Conservation (phyloP, 208 protist species). For the Balamuthia mandrillaris region DNA sequence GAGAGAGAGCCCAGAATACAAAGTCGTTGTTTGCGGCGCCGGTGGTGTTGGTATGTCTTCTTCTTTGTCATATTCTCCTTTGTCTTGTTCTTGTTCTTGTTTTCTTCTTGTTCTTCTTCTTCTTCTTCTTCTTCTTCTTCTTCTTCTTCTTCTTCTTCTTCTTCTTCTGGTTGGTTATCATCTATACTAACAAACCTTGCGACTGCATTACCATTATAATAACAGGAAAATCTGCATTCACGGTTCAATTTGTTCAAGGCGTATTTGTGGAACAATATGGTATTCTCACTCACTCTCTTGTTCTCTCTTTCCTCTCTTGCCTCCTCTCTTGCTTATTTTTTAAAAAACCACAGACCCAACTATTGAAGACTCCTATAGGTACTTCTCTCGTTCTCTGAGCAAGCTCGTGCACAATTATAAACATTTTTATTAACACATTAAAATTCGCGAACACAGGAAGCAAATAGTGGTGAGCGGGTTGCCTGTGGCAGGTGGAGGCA, state of each 20-base stretch:
- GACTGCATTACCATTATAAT: too few species aligned
- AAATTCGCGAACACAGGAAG: too few species aligned
- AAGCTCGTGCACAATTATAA: too few species aligned
- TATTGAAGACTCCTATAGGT: not conserved
- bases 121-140: too few species aligned
- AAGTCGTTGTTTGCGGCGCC: not conserved
- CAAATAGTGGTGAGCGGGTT: not conserved
- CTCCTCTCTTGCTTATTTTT: not conserved
- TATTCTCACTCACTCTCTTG: not conserved
- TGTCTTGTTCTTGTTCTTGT: too few species aligned
- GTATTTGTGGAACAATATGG: not conserved
- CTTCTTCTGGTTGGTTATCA: too few species aligned
- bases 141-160: too few species aligned
- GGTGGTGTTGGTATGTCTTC: not conserved
- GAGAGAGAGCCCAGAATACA: not conserved
- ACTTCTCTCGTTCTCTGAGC: too few species aligned
- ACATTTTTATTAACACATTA: too few species aligned
- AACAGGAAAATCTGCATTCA: conserved; percentile 9
- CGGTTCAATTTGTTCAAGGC: not conserved
- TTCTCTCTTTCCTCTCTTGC: not conserved
- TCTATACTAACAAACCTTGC: too few species aligned
- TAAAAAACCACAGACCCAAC: not conserved
- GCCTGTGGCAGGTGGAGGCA: not conserved
- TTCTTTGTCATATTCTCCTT: too few species aligned
- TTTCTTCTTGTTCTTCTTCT: too few species aligned